A percentile compares a stretch with the other conserved stretches of the same genome.
Evolutionary conservation across 805 yeast species (phyloP).

Genomic region (Candida namnaoensis): DNA sequence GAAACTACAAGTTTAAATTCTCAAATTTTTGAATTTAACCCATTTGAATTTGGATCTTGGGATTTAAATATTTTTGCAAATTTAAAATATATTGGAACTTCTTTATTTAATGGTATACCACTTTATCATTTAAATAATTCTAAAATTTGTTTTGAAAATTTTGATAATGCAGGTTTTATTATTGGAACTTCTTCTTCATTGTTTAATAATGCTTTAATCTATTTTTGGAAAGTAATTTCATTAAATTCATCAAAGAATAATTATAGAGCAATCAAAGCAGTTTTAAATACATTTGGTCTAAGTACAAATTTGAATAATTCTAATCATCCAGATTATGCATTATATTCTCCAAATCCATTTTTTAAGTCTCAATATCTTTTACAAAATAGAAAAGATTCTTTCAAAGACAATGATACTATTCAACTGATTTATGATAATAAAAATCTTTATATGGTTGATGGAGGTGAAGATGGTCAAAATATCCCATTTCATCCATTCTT

Average conservation of each 20-base stretch:
- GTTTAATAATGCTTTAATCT: conserved; percentile 40
- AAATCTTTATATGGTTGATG: conserved; percentile 51
- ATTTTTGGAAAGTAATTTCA: conserved; percentile 28
- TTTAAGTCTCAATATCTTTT: conserved; percentile 10
- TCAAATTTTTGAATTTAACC: conserved; percentile 49
- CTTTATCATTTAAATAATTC: conserved; percentile 13
- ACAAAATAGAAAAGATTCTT: too few relatives aligned
- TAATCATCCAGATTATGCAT: conserved; percentile 50
- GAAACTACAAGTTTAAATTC: conserved; percentile 26
- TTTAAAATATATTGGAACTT: conserved; percentile 44
- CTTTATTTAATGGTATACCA: conserved; percentile 34
- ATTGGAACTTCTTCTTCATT: conserved; percentile 59
- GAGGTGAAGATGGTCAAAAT: conserved; percentile 74
- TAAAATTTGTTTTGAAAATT: conserved; percentile 38
- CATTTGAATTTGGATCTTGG: conserved; percentile 67
- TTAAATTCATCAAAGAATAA: conserved; percentile 19
- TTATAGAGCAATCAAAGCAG: conserved; percentile 25
- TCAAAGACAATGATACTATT: background rate
- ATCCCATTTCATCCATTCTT: conserved; percentile 60
- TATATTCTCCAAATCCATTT: conserved; percentile 58
- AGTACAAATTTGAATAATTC: conserved; percentile 24
- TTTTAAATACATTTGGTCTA: conserved; percentile 35
- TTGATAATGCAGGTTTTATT: conserved; percentile 51
- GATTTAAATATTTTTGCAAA: conserved; percentile 42
- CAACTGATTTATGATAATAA: conserved; percentile 17